Base-by-base conservation (phyloP, 148 eudicot species). In the Tetragonia tetragonoides region DNA sequence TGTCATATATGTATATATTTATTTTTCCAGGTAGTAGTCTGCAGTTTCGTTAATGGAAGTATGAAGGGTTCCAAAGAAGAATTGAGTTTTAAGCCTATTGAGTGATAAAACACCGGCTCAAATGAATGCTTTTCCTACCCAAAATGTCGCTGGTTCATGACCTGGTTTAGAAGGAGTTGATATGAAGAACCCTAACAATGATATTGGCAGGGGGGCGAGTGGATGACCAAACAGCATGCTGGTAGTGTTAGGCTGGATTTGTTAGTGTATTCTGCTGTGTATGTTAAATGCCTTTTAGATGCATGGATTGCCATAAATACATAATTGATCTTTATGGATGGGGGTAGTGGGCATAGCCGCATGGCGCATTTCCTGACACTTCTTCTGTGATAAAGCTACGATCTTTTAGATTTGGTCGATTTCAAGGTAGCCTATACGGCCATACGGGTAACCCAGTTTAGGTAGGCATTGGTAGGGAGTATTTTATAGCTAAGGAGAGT, bases 31-130 rank as follows among this genome's bases (percentile, higher is more conserved):
- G 94, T 90, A 28, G 90, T 91, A 67, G 91, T 86, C 40, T 88
- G 93, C 89, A 91, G 97, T 79, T 93, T 93, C 67, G 93, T 91
- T 9, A 89, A 91, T 23, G 97, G 90, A 44, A 84, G 79, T 83
- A 56, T 82, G 17, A 91, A 88, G 80, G 75, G 83, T 5, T 47
- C 79, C 0, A 80, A 69, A 77, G 89, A 73, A 10, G 92, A 85
- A 14, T 83, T 78, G 57, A 73, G 70, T 51, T 34, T 80, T 12
- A 74, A 71, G 41, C 81, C 82, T 66, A 15, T 20, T 51, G 77
- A 83, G 80, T 28, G 70, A 83, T 72, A 79, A 44, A 75, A n/a
- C 75, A 54, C 70, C 80, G 6, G 73, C 39, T 41, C 78, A 70
- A 66, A 62, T 73, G n/a, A 66, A 38, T 64, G 78, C 75, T 23